A percentile compares a stretch with the other conserved stretches of the same genome.
These are phyloP conservation scores for Xylariaceae sp. DNA, from an alignment of 2,329 filamentous ascomycete species.

Conservation along the genomic window DNA sequence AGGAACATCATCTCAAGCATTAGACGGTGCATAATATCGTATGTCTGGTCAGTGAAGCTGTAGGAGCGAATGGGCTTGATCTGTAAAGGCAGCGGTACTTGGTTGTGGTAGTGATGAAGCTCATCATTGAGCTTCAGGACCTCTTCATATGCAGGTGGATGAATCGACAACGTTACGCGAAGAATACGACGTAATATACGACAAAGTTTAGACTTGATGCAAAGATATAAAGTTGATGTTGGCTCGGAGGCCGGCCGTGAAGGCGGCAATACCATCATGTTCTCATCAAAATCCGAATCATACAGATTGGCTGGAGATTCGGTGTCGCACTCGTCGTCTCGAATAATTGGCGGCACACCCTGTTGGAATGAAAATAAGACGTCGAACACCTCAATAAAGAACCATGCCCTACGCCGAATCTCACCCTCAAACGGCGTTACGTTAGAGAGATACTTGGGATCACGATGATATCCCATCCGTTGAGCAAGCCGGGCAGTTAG, in stretches of 20 bases:
- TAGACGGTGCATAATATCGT: slow-evolving; percentile 56
- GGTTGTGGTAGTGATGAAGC: slow-evolving; percentile 46
- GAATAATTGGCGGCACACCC: slow-evolving; percentile 58
- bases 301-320: slow-evolving; percentile 53
- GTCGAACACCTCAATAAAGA: slow-evolving; percentile 55
- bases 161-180: slow-evolving; percentile 48
- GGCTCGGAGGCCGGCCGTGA: slow-evolving; percentile 52
- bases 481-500: slow-evolving; percentile 57
- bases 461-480: slow-evolving; percentile 59
- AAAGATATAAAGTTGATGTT: slow-evolving; percentile 52
- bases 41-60: slow-evolving; percentile 51
- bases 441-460: slow-evolving; percentile 50
- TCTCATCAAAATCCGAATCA: slow-evolving; percentile 60
- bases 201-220: slow-evolving; percentile 52
- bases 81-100: slow-evolving; percentile 50
- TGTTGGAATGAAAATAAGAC: slow-evolving; percentile 58
- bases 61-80: slow-evolving; percentile 51
- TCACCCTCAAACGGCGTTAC: slow-evolving; percentile 58
- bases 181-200: slow-evolving; percentile 53
- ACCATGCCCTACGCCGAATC: slow-evolving; percentile 58
- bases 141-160: slow-evolving; percentile 46
- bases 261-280: slow-evolving; percentile 49
- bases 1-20: slow-evolving; percentile 57
- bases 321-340: slow-evolving; percentile 55
- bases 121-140: slow-evolving; percentile 50